Conservation (phyloP, 495 filamentous ascomycete species). For the Choiromyces venosus region DNA sequence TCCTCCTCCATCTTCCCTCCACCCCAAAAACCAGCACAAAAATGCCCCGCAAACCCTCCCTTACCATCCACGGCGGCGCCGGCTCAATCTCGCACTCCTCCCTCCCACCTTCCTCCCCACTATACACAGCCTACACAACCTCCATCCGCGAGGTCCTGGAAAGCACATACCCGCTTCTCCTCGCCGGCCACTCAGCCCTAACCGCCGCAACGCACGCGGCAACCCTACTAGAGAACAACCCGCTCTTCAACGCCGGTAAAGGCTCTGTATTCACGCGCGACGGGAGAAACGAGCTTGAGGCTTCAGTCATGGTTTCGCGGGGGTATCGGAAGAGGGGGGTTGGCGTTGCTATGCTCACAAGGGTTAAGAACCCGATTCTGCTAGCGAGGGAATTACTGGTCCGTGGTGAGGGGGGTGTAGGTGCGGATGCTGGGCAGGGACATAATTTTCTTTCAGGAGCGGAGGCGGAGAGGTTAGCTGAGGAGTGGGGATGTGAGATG, state of each 20-base stretch:
- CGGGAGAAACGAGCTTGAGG: conserved; percentile 80
- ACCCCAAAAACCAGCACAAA: not conserved
- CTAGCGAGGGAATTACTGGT: conserved; percentile 68
- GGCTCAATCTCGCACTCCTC: conserved; percentile 69
- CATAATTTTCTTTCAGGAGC: conserved; percentile 64
- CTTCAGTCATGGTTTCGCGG: conserved; percentile 81
- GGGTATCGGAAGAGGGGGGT: conserved; percentile 68
- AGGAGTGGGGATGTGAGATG: conserved; percentile 62
- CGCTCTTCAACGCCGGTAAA: conserved; percentile 78
- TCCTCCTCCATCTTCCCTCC: not conserved
- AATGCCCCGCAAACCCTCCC: conserved; percentile 17
- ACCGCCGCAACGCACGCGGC: conserved; percentile 73
- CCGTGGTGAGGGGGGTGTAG: conserved; percentile 50
- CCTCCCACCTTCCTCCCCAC: conserved; percentile 51
- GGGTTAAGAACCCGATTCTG: conserved; percentile 71
- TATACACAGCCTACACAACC: conserved; percentile 28
- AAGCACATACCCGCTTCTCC: conserved; percentile 47
- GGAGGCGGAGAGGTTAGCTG: conserved; percentile 62
- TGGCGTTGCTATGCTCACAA: conserved; percentile 64
- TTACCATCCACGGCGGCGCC: conserved; percentile 86
- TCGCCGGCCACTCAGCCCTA: conserved; percentile 53
- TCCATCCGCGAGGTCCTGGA: conserved; percentile 44
- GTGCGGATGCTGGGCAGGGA: conserved; percentile 45
- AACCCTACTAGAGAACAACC: conserved; percentile 68
- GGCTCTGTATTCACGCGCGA: conserved; percentile 81